Conservation (phyloP, 805 yeast genomes). For the Wickerhamomyces chambardii region DNA sequence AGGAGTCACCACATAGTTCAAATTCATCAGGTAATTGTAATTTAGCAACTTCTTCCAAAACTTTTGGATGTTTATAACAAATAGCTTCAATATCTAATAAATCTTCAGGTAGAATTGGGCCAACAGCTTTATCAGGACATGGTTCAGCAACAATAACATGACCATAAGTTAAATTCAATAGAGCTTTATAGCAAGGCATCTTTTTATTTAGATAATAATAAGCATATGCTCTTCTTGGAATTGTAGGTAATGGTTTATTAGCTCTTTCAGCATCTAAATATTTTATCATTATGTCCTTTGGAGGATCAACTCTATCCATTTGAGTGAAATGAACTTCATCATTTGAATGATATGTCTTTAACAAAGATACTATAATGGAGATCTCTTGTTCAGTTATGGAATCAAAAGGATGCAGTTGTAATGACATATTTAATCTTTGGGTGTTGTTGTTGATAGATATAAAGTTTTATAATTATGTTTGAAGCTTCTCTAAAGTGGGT, state of each 20-base stretch:
- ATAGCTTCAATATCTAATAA: conserved; percentile 40
- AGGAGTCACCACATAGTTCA: conserved; percentile 54
- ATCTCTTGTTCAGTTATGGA: conserved; percentile 45
- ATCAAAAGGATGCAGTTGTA: conserved; percentile 41
- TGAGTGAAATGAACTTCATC: conserved; percentile 48
- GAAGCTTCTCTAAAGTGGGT: too few relatives aligned
- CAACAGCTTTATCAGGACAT: conserved; percentile 54
- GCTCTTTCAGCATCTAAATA: conserved; percentile 55
- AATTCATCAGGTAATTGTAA: conserved; percentile 44
- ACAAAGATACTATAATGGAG: conserved; percentile 40
- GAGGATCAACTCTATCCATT: conserved; percentile 61
- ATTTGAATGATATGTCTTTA: conserved; percentile 45
- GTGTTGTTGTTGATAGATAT: too few relatives aligned
- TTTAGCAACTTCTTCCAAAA: conserved; percentile 52
- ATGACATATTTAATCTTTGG: too few relatives aligned
- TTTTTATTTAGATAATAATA: conserved; percentile 47
- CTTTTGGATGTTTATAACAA: conserved; percentile 43
- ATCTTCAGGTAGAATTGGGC: conserved; percentile 60
- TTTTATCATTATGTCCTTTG: conserved; percentile 54
- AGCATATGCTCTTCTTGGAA: conserved; percentile 54
- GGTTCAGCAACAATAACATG: conserved; percentile 45
- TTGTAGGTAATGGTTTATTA: conserved; percentile 36
- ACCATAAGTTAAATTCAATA: conserved; percentile 50
- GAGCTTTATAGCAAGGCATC: conserved; percentile 49
- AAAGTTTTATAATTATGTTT: too few relatives aligned